Conservation (phyloP, 352 stramenopile species). For the Phytophthora kernoviae region DNA sequence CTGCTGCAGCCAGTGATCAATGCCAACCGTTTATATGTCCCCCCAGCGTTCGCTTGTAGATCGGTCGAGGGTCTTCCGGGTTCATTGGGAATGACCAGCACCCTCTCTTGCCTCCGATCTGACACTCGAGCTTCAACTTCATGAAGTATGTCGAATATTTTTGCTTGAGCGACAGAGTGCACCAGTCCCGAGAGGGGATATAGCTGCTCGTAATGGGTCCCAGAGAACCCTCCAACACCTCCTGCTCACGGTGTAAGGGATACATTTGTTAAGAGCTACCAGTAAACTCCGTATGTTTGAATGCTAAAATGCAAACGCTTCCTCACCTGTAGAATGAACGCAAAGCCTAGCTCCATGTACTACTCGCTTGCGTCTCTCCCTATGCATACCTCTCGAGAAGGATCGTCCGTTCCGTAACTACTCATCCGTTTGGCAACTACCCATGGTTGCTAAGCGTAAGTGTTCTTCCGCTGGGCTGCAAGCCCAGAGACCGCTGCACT, state of each 20-base stretch:
- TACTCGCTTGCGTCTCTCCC: too few relatives aligned
- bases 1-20: slow-evolving; percentile 4
- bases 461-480: too few relatives aligned
- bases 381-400: too few relatives aligned
- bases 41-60: slow-evolving; percentile 4
- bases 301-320: too few relatives aligned
- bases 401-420: too few relatives aligned
- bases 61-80: slow-evolving; percentile 16
- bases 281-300: too few relatives aligned
- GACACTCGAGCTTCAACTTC: slow-evolving; percentile 21
- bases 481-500: too few relatives aligned
- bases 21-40: slow-evolving; percentile 4
- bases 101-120: slow-evolving; percentile 16
- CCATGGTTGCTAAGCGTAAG: too few relatives aligned
- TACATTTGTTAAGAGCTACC: too few relatives aligned
- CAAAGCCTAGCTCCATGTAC: too few relatives aligned
- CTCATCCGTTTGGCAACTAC: too few relatives aligned
- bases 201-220: slow-evolving; percentile 18
- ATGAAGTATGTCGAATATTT: slow-evolving; percentile 27
- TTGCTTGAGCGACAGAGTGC: slow-evolving; percentile 11
- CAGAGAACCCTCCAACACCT: slow-evolving; percentile 7
- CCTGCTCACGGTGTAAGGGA: slow-evolving; percentile 3
- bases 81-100: slow-evolving; percentile 26
- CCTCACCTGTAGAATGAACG: too few relatives aligned
- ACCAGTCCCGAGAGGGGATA: slow-evolving; percentile 15